Evolutionary conservation across 371 early-diverging fungal genomes (phyloP), one percentile per base, ranked within the genome.

Genomic region (Umbelopsis sp.): DNA sequence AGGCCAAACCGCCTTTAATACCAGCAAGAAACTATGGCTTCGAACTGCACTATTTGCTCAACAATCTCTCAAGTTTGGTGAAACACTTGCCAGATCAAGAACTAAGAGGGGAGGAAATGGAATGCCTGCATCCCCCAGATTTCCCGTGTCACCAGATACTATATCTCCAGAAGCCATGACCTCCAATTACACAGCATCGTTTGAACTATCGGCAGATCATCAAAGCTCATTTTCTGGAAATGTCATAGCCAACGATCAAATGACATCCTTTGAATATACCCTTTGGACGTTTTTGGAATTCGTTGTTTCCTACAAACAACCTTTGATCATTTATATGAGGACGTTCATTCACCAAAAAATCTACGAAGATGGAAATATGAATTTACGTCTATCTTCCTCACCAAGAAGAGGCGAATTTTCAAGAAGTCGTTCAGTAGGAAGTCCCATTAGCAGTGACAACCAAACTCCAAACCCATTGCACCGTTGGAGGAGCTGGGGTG

Each of bases 241-340:
- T 70, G 6, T 66, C 70, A 1, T 69, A 45, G 11, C 53, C 44
- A 35, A 11, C 12, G 35, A 35, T 35, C 35, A 78, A 5, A 69
- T 68, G 12, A 74, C 75, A 2, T 70, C 81, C 2, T 82, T 84
- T 51, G 86, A 86, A 2, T 88, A 78, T 65, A 78, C 86, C 1
- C 73, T 83, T 0, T 88, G 88, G 88, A 75, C 84, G 2, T 84
- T 88, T 62, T 73, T 86, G 9, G 88, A 88, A 62, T 86, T 86
- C 57, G 75, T 82, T 6, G 67, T 82, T 6, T 79, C 74, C 48
- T 85, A 80, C 51, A 81, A 83, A 29, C 76, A 77, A 6, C 88
- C 88, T 0, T 57, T 88, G n/a, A 70, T 79, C 52, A 68, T 85
- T 24, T 79, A 80, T 69, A 69, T 88, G 50, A 76, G 81, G 32